These are phyloP conservation scores for Pseudogymnoascus sp. DNA, from an alignment of 2,329 filamentous ascomycete genomes.

Conservation along the genomic window DNA sequence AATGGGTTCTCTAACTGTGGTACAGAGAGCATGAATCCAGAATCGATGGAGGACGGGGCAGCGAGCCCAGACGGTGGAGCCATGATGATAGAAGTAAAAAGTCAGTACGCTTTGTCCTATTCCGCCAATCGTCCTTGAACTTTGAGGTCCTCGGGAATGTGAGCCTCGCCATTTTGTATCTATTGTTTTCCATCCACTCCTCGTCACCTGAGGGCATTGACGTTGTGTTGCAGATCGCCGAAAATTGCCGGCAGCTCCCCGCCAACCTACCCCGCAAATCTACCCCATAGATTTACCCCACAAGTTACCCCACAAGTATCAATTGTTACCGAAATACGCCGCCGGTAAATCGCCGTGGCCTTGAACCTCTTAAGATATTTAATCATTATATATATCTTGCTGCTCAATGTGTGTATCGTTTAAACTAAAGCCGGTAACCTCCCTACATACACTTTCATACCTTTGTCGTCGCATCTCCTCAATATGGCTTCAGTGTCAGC, in stretches of 20 bases:
- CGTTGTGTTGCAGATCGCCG: not conserved
- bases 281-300: not conserved
- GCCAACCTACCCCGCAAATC: not conserved
- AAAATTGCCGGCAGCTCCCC: not conserved
- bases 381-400: not conserved
- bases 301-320: not conserved
- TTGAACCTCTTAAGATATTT: not conserved
- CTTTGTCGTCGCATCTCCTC: not conserved
- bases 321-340: not conserved
- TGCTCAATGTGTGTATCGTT: not conserved
- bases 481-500: not conserved
- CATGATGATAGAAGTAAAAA: not conserved
- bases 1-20: conserved; percentile 5
- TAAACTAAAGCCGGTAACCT: not conserved
- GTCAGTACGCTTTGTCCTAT: not conserved
- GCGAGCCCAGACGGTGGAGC: not conserved
- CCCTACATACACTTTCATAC: not conserved
- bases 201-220: not conserved
- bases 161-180: not conserved
- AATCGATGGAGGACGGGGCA: conserved; percentile 4
- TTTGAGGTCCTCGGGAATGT: not conserved
- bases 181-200: not conserved
- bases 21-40: conserved; percentile 6
- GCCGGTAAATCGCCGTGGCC: not conserved
- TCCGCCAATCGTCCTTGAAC: not conserved